A percentile compares a stretch with the other conserved stretches of the same genome.
These are phyloP conservation scores for Sclerotinia sclerotiorum DNA, from an alignment of 2,329 filamentous ascomycete genomes.

Conservation along the genomic window DNA sequence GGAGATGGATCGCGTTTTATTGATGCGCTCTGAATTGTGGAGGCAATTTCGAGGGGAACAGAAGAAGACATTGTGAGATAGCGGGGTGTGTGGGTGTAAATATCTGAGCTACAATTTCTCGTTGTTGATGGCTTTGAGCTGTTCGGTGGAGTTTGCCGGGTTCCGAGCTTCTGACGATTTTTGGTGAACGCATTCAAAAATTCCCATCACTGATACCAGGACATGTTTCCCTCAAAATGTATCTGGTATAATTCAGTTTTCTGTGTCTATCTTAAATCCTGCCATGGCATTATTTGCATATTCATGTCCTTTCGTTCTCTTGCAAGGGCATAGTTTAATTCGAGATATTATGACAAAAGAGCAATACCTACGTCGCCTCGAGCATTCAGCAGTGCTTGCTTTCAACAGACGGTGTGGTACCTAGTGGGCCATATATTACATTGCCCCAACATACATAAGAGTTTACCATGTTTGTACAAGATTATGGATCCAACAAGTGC, in stretches of 20 bases:
- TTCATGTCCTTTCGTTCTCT: not conserved
- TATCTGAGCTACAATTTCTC: constrained; percentile 9
- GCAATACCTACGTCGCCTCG: not conserved
- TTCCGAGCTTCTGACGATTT: not conserved
- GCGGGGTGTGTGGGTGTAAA: not conserved
- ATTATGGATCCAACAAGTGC: not conserved
- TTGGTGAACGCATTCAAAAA: not conserved
- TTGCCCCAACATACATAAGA: not conserved
- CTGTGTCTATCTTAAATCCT: not conserved
- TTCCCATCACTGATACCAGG: not conserved
- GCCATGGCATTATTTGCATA: not conserved
- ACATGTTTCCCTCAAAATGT: not conserved
- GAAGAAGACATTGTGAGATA: constrained; percentile 35
- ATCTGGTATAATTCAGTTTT: not conserved
- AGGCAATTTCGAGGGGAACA: constrained; percentile 67
- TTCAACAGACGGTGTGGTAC: not conserved
- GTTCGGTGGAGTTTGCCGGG: constrained; percentile 12
- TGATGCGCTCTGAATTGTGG: constrained; percentile 76
- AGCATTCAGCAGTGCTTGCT: not conserved
- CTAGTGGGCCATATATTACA: constrained; percentile 6
- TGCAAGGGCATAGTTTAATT: not conserved
- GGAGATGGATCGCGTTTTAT: constrained; percentile 72
- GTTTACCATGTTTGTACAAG: not conserved
- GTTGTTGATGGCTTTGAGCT: constrained; percentile 10
- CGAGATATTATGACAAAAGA: too few relatives aligned